Evolutionary conservation across 345 rosid genomes (phyloP), one percentile per base, ranked within the genome.

Genomic region (Brassica carinata): DNA sequence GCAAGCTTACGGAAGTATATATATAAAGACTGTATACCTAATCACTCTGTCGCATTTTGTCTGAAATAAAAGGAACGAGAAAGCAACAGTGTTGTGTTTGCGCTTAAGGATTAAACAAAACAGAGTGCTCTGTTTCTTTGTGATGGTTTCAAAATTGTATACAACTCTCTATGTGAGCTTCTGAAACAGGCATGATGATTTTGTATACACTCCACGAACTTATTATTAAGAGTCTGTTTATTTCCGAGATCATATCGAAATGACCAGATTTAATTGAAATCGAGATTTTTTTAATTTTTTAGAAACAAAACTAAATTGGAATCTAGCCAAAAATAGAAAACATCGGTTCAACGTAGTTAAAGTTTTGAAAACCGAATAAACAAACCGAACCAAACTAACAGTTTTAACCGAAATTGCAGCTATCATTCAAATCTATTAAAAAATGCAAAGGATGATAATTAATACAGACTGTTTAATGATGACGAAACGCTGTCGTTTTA

Each of bases 61-160:
- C 72, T 71, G 55, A 75, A 61, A 70, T 53, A 64, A 80, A 80
- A 79, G 36, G 70, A 48, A 68, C 43, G 38, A 48, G 38, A 48
- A 80, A 69, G 79, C 76, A 10, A 33, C 67, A 34, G 30, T 38
- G 72, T 36, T 75, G 63, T 55, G 53, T 64, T 80, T 55, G 67
- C 15, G 15, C 72, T 48, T 15, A 26, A 29, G 64, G 48, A 30
- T 69, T 3, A n/a, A 53, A 64, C 26, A 69, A 48, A 75, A 75
- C 75, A 55, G 55, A 81, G 80, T 75, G 69, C 72, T 70, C 2
- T 75, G 76, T 79, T 64, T 70, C 79, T 74, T 74, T 75, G 67
- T 80, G 62, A 75, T 75, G 66, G 79, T 70, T 64, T 75, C 19
- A 61, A 30, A 67, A 11, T 5, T 48, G 17, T 48, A 48, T 5